A percentile compares a stretch with the other conserved stretches of the same genome.
Conservation (phyloP, 2,329 filamentous ascomycete genomes). For the Calonectria ilicicola region DNA sequence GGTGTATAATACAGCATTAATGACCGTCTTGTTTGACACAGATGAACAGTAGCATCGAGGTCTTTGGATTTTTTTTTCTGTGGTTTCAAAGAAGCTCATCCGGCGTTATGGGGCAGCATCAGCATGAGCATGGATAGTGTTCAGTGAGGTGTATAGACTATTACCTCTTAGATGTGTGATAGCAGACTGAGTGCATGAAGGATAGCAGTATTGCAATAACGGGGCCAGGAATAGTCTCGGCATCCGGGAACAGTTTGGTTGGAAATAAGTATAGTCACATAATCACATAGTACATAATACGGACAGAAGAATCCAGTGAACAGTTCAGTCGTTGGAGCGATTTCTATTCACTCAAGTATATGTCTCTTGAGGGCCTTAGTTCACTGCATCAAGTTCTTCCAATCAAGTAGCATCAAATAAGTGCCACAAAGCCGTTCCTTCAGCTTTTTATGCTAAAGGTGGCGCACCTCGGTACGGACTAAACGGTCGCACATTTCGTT, state of each 20-base stretch:
- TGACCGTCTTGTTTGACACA: conserved; percentile 12
- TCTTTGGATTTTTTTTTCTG: not conserved
- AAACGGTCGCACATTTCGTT: not conserved
- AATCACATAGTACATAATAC: conserved; percentile 39
- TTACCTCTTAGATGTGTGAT: conserved; percentile 17
- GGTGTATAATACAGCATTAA: not conserved
- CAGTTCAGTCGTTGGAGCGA: not conserved
- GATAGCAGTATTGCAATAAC: not conserved
- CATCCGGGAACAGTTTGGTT: conserved; percentile 3
- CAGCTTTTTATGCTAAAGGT: no score
- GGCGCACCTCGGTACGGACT: no score
- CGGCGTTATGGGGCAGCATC: conserved; percentile 18
- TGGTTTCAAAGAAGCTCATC: conserved; percentile 2
- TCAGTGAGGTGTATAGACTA: conserved; percentile 14
- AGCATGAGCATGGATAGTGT: conserved; percentile 16
- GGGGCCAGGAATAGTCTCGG: not conserved
- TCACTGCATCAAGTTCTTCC: no score
- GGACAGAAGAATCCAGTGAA: not conserved
- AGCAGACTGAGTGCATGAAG: not conserved
- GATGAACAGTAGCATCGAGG: not conserved
- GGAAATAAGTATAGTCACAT: conserved; percentile 30
- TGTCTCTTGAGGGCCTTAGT: no score
- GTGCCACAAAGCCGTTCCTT: no score
- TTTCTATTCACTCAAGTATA: not conserved
- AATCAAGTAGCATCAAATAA: no score